Evolutionary conservation across 306 rosid genomes (phyloP).

Genomic region (Potentilla sterilis): DNA sequence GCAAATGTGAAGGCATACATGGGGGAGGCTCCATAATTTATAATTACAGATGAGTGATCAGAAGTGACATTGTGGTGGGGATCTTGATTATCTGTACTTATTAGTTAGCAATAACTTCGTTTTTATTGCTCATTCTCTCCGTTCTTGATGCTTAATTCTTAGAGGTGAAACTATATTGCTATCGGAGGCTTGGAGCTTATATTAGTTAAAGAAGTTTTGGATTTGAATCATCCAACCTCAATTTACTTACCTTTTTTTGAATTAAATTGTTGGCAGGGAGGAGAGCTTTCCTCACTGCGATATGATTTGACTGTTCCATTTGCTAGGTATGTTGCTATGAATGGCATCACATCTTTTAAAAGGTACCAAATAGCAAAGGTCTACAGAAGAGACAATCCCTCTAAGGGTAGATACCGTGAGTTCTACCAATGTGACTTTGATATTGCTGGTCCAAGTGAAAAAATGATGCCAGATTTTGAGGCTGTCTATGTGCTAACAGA

Average conservation of each 20-base stretch:
- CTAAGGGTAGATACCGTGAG: constrained; percentile 94
- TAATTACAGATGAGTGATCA: background rate
- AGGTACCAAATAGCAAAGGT: constrained; percentile 35
- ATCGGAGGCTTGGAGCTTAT: background rate
- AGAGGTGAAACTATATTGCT: background rate
- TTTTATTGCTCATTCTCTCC: background rate
- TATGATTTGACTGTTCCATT: constrained; percentile 4
- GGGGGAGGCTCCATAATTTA: background rate
- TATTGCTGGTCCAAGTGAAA: constrained; percentile 84
- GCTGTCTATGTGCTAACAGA: constrained; percentile 80
- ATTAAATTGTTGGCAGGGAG: background rate
- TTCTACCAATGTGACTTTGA: constrained; percentile 96
- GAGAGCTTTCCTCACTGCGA: constrained; percentile 1
- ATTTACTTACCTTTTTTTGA: background rate
- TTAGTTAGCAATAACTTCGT: background rate
- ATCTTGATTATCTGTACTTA: background rate
- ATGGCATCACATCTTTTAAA: constrained; percentile 2
- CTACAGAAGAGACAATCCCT: constrained; percentile 94
- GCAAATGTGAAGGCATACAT: background rate
- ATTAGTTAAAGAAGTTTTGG: background rate
- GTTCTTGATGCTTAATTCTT: background rate
- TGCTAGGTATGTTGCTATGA: constrained; percentile 2
- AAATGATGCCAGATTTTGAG: constrained; percentile 93
- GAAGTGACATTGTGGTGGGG: constrained; percentile 1
- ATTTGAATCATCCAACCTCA: background rate